Conservation (phyloP, 139 green algal genomes). For the Picochlorum sp. region DNA sequence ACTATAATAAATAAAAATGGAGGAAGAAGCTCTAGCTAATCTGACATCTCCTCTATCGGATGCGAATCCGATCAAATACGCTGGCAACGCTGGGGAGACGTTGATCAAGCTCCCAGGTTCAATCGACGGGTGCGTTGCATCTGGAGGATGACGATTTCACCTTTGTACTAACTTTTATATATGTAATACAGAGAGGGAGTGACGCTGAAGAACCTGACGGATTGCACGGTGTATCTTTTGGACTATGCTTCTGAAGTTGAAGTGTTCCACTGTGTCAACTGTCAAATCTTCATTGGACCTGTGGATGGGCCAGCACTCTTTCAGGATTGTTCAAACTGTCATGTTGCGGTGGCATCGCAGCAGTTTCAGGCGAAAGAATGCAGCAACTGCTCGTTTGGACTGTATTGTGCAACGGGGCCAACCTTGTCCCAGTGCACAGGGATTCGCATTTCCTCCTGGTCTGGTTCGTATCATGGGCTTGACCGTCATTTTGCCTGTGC, state of each 20-base stretch:
- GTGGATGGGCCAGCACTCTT: slow-evolving; percentile 48
- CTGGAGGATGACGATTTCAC: not conserved
- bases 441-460: slow-evolving; percentile 48
- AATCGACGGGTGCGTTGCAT: slow-evolving; percentile 36
- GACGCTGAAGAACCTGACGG: not conserved
- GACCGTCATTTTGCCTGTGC: slow-evolving; percentile 41
- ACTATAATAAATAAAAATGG: too few relatives aligned
- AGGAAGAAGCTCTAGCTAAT: too few relatives aligned
- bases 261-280: slow-evolving; percentile 37
- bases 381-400: slow-evolving; percentile 32
- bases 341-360: slow-evolving; percentile 33
- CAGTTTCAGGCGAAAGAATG: slow-evolving; percentile 41
- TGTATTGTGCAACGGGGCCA: slow-evolving; percentile 54
- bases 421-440: slow-evolving; percentile 28
- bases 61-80: slow-evolving; percentile 17
- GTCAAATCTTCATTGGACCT: slow-evolving; percentile 51
- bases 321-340: slow-evolving; percentile 20
- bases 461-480: slow-evolving; percentile 42
- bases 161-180: not conserved
- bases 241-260: slow-evolving; percentile 46
- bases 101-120: slow-evolving; percentile 34
- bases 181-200: slow-evolving; percentile 31
- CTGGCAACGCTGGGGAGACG: slow-evolving; percentile 25
- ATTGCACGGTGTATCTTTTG: slow-evolving; percentile 43
- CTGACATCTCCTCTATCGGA: too few relatives aligned